Evolutionary conservation across 2,329 filamentous ascomycete genomes (phyloP).

Genomic region (Parafenestella ontariensis): DNA sequence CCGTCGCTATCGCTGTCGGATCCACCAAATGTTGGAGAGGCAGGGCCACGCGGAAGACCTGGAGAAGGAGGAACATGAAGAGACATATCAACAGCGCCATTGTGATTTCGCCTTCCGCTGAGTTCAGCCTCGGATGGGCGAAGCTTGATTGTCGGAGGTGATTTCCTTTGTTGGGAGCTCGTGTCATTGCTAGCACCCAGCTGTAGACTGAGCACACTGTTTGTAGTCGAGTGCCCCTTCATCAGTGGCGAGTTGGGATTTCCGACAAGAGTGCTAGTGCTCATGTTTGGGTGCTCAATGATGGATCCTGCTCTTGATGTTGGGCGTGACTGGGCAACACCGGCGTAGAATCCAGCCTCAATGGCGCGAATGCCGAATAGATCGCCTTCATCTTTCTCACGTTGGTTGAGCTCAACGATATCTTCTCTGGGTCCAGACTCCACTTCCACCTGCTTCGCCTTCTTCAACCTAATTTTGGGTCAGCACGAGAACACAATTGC

Average conservation of each 20-base stretch:
- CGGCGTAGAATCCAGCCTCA: slow-evolving; percentile 51
- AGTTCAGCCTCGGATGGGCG: slow-evolving; percentile 48
- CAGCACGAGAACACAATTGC: slow-evolving; percentile 5
- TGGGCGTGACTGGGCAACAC: slow-evolving; percentile 49
- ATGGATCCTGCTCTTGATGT: slow-evolving; percentile 45
- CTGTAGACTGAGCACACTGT: slow-evolving; percentile 44
- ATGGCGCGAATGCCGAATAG: slow-evolving; percentile 51
- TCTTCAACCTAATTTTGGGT: slow-evolving; percentile 35
- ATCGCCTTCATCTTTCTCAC: slow-evolving; percentile 49
- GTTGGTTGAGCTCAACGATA: slow-evolving; percentile 43
- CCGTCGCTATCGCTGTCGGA: slow-evolving; percentile 38
- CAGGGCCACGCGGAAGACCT: slow-evolving; percentile 21
- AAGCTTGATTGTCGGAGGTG: slow-evolving; percentile 38
- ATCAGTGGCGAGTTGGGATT: slow-evolving; percentile 41
- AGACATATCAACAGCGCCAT: slow-evolving; percentile 44
- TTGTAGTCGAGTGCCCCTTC: slow-evolving; percentile 38
- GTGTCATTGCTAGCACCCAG: slow-evolving; percentile 33
- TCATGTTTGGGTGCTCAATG: slow-evolving; percentile 24
- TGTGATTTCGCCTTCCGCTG: slow-evolving; percentile 45
- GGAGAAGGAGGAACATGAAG: slow-evolving; percentile 44
- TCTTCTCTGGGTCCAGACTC: slow-evolving; percentile 41
- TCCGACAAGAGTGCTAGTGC: slow-evolving; percentile 45
- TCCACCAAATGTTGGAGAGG: slow-evolving; percentile 34
- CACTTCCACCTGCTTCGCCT: slow-evolving; percentile 35
- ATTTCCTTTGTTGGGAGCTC: slow-evolving; percentile 22